These are phyloP conservation scores for Sporothrix sp. DNA, from an alignment of 2,329 filamentous ascomycete genomes.

Conservation along the genomic window DNA sequence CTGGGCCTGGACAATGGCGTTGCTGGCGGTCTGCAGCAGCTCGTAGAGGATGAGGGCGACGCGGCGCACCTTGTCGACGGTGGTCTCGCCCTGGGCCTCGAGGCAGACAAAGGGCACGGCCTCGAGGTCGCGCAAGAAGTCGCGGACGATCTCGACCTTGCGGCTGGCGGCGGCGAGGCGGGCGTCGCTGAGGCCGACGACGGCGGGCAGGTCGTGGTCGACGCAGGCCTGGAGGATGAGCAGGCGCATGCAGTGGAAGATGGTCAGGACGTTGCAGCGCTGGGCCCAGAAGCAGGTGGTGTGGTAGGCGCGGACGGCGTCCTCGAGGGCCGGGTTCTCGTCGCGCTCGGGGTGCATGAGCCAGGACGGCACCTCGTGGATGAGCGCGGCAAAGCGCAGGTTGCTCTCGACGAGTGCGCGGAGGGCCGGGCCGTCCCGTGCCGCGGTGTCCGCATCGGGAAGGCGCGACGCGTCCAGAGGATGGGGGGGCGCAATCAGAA, in stretches of 20 bases:
- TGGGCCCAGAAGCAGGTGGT: background rate
- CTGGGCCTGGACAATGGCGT: background rate
- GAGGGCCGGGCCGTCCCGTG: too few species aligned
- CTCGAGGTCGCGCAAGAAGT: background rate
- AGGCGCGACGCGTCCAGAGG: too few species aligned
- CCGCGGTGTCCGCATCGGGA: too few species aligned
- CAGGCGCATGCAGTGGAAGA: constrained; percentile 2
- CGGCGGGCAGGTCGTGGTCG: background rate
- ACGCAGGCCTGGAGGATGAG: background rate
- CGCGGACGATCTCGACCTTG: background rate
- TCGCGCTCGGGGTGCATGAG: background rate
- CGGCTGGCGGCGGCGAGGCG: background rate
- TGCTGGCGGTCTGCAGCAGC: background rate
- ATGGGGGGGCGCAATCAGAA: too few species aligned
- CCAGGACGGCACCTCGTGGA: background rate
- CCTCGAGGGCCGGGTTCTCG: background rate
- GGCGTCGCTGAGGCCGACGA: background rate
- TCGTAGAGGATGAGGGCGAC: background rate
- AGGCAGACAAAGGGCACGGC: background rate
- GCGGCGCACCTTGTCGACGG: background rate
- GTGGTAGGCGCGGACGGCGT: background rate
- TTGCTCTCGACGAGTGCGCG: background rate
- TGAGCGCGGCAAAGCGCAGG: background rate
- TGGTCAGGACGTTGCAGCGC: background rate
- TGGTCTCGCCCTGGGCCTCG: constrained; percentile 1